Evolutionary conservation across 192 early-diverging fungal genomes (phyloP).

Genomic region (Coemansia reversa): DNA sequence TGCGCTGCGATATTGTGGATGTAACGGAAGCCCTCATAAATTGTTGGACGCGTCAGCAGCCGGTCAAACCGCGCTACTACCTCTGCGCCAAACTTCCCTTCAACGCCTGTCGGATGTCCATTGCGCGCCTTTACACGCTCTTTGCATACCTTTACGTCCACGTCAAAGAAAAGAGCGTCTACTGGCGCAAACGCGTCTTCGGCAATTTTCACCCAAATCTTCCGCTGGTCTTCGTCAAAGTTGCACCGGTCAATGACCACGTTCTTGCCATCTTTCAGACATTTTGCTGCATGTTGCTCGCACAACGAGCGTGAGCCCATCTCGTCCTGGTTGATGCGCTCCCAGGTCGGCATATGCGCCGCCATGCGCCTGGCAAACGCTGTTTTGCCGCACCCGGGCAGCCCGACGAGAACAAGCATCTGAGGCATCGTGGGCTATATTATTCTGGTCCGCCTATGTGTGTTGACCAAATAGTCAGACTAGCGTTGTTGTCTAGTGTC

Average conservation of each 20-base stretch:
- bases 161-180: conserved; percentile 71
- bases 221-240: conserved; percentile 73
- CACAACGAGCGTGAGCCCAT: conserved; percentile 64
- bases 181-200: conserved; percentile 57
- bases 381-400: conserved; percentile 76
- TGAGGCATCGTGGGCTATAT: conserved; percentile 43
- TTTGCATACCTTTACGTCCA: conserved; percentile 60
- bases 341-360: conserved; percentile 54
- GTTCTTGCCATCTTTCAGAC: conserved; percentile 58
- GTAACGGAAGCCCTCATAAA: conserved; percentile 56
- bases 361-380: conserved; percentile 61
- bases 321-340: conserved; percentile 76
- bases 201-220: conserved; percentile 69
- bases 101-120: conserved; percentile 72
- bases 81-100: conserved; percentile 61
- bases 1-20: conserved; percentile 55
- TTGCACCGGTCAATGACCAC: conserved; percentile 78
- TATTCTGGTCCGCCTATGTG: neutral
- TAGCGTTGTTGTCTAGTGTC: neutral
- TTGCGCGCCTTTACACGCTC: conserved; percentile 61
- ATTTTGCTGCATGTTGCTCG: conserved; percentile 57
- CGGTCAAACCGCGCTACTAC: conserved; percentile 63
- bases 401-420: conserved; percentile 70
- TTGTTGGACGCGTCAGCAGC: conserved; percentile 47
- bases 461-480: neutral